Evolutionary conservation across 495 filamentous ascomycete genomes (phyloP), one percentile per base, ranked within the genome.

Genomic region (Xylaria venustula): DNA sequence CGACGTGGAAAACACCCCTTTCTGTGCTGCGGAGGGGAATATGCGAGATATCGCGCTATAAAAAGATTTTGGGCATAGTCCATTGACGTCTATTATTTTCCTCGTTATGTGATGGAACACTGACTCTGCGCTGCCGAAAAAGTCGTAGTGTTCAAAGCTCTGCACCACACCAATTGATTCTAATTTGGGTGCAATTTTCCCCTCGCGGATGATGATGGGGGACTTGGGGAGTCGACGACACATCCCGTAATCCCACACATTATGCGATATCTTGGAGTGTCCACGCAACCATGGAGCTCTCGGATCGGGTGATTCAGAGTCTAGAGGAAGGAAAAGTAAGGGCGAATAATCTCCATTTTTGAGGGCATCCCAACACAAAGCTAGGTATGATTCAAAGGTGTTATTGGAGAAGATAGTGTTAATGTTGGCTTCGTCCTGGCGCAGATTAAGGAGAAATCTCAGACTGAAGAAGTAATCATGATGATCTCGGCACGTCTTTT

Each of bases 61-160:
- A n/a, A 50, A 50, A n/a, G 30, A 3, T n/a, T 50, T 26, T n/a
- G 47, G 15, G 9, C 25, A 28, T 17, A 23, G 20, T 23, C 47
- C 47, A 23, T 23, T 50, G 11, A 30, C 47, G 23, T 50, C 25
- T 28, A 50, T 19, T 7, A 50, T 50, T n/a, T 50, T 50, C 47
- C 30, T 50, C 11, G 25, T n/a, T 22, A 50, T n/a, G 14, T 17
- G 22, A n/a, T 50, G 8, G 47, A 50, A 50, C 5, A 50, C 47
- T 7, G 47, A 28, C 25, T 50, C 47, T 4, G 47, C 30, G 17
- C 47, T 50, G 30, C 47, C 47, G 47, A 30, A 50, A 23, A 50
- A 50, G 30, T 50, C 47, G 23, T 50, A 50, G 30, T 50, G 30
- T 50, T 50, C 47, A n/a, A 50, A 50, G 23, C 47, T 22, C 12